Percentiles rank a stretch among this genome's conserved stretches.
These are phyloP conservation scores for Capsicum pubescens DNA, from an alignment of 257 asterid genomes.

Conservation along the genomic window DNA sequence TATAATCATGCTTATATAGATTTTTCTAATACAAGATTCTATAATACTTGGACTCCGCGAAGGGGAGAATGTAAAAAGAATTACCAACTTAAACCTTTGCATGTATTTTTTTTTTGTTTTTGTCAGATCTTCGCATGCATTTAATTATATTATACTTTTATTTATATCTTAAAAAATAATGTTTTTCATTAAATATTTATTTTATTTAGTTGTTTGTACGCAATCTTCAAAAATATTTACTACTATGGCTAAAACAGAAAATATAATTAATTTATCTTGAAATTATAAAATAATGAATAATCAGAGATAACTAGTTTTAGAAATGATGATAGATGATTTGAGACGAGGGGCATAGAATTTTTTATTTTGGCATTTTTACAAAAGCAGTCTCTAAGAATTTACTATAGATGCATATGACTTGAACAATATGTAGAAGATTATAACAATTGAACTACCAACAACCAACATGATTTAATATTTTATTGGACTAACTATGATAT, in stretches of 20 bases:
- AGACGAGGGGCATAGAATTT: background rate
- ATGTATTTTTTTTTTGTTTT: too few relatives aligned
- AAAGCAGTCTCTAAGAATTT: too few relatives aligned
- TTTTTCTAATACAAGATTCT: too few relatives aligned
- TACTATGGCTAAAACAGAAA: background rate
- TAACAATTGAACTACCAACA: constrained; percentile 18
- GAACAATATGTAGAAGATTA: background rate
- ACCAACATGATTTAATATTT: background rate
- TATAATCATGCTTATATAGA: too few relatives aligned
- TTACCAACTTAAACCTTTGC: too few relatives aligned
- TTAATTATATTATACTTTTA: background rate
- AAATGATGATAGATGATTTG: background rate
- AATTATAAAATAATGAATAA: too few relatives aligned
- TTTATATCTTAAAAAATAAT: background rate
- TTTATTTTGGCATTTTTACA: too few relatives aligned
- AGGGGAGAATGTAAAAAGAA: too few relatives aligned
- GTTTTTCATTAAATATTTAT: background rate
- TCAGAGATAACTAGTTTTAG: accelerated
- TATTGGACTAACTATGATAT: background rate
- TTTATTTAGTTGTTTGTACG: background rate
- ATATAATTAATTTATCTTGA: background rate
- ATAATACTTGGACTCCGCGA: too few relatives aligned
- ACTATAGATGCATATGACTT: too few relatives aligned
- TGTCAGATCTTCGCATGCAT: too few relatives aligned
- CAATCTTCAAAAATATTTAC: background rate